Evolutionary conservation across 371 early-diverging fungal genomes (phyloP).

Genomic region (Nosema muscidifuracis): DNA sequence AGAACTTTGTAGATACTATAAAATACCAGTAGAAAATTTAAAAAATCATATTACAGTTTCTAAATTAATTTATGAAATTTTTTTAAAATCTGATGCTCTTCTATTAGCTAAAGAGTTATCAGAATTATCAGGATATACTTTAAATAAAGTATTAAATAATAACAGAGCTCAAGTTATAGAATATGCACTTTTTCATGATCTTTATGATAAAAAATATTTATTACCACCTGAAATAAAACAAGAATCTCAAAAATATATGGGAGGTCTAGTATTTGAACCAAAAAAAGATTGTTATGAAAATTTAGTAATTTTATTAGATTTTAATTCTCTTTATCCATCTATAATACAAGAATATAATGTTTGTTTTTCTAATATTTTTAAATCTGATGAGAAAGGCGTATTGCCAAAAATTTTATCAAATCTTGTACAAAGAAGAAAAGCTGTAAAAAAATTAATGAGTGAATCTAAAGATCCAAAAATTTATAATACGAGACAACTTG

Average conservation of each 20-base stretch:
- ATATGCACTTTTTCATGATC: slow-evolving; percentile 87
- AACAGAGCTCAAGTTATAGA: slow-evolving; percentile 95
- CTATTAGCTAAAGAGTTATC: slow-evolving; percentile 56
- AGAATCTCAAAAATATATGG: slow-evolving; percentile 82
- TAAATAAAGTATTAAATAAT: slow-evolving; percentile 71
- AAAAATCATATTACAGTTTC: slow-evolving; percentile 6
- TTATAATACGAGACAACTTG: slow-evolving; percentile 85
- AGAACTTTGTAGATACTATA: slow-evolving; percentile 33
- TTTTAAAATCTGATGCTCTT: slow-evolving; percentile 47
- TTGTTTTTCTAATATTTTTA: slow-evolving; percentile 85
- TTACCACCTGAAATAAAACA: slow-evolving; percentile 64
- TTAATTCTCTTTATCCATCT: slow-evolving; percentile 98
- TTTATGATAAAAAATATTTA: slow-evolving; percentile 64
- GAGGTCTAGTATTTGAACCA: slow-evolving; percentile 96
- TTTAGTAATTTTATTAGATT: slow-evolving; percentile 87
- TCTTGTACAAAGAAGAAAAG: slow-evolving; percentile 78
- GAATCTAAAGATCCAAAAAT: slow-evolving; percentile 65
- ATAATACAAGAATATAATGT: slow-evolving; percentile 99
- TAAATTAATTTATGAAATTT: slow-evolving; percentile 40
- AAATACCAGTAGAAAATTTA: background rate
- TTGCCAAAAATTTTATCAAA: slow-evolving; percentile 79
- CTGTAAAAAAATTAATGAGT: slow-evolving; percentile 77
- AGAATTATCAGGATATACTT: slow-evolving; percentile 57
- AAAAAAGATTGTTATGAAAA: slow-evolving; percentile 90
- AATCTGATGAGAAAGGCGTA: slow-evolving; percentile 57